Evolutionary conservation across 345 rosid genomes (phyloP).

Genomic region (Salix arbutifolia): DNA sequence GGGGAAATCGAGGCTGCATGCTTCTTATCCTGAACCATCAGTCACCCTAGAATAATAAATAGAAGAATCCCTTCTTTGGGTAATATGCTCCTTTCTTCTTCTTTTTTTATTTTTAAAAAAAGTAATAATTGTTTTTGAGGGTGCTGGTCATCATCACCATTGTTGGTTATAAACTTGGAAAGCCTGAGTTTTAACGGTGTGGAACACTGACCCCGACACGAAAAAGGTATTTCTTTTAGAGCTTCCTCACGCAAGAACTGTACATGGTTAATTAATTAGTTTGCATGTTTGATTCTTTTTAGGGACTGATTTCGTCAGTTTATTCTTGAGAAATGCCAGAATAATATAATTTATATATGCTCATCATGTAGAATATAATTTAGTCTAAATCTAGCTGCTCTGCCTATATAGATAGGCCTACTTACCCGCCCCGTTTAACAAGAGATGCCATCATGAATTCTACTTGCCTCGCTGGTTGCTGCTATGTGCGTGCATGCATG

Average conservation of each 20-base stretch:
- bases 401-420: too few species aligned
- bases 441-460: too few species aligned
- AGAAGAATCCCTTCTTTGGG: neutral
- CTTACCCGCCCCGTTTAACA: too few species aligned
- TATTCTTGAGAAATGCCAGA: neutral
- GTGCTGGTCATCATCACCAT: neutral
- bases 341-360: too few species aligned
- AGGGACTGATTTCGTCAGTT: neutral
- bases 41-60: neutral
- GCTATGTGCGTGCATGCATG: too few species aligned
- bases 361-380: neutral
- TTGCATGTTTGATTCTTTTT: neutral
- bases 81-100: neutral
- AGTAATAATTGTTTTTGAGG: neutral
- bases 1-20: slow-evolving; percentile 17
- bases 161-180: neutral
- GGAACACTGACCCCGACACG: neutral
- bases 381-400: neutral
- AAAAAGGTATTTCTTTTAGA: neutral
- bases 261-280: neutral
- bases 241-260: neutral
- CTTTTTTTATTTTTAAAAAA: neutral
- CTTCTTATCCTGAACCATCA: slow-evolving; percentile 3
- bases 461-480: too few species aligned
- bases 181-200: neutral